Evolutionary conservation across 2,329 filamentous ascomycete species (phyloP), one percentile per base, ranked within the genome.

Genomic region (Claviceps capensis): DNA sequence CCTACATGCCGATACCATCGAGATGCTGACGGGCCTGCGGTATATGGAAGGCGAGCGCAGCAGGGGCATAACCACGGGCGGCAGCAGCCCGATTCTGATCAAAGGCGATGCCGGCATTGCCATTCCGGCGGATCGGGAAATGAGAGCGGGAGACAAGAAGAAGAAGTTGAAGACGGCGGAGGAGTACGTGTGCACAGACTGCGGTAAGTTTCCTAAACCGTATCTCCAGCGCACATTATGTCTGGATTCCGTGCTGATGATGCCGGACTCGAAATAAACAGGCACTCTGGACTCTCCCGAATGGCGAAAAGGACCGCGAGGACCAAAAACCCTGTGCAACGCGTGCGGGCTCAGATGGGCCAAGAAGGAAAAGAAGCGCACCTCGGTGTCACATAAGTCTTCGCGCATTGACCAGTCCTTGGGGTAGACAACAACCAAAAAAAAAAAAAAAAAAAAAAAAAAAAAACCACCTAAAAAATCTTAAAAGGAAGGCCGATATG

Each of bases 131-230:
- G 88, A 95, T 57, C 81, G 88, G 56, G 88, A 93, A 54, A 76
- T 78, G 14, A 74, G 84, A 48, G 76, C 76, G 13, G 82, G 79
- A 0, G 85, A 88, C 55, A 90, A 95, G 68, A 94, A 94, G 73
- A 86, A 86, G 73, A 95, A 95, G 66, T 72, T 88, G 47, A 95
- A 95, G 65, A 76, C 81, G 23, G 77, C 78, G 1, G 82, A 95
- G 63, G 90, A 96, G 72, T 96, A 96, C 64, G 88, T 95, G 40
- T 97, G 91, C 67, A 91, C 88, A 1, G 91, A 96, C 66, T 97
- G 91, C 69, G 90, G 91, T 73, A 71, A 57, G 77, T 71, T 11
- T 19, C 11, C 40, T 3, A 11, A 11, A 34, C 11, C 9, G 30
- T 34, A 34, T 34, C 9, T 4, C 11, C 9, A 34, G 30, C 30